Evolutionary conservation across 2,329 filamentous ascomycete species (phyloP), one percentile per base, ranked within the genome.

Genomic region (Fusarium neocosmosporiellum): DNA sequence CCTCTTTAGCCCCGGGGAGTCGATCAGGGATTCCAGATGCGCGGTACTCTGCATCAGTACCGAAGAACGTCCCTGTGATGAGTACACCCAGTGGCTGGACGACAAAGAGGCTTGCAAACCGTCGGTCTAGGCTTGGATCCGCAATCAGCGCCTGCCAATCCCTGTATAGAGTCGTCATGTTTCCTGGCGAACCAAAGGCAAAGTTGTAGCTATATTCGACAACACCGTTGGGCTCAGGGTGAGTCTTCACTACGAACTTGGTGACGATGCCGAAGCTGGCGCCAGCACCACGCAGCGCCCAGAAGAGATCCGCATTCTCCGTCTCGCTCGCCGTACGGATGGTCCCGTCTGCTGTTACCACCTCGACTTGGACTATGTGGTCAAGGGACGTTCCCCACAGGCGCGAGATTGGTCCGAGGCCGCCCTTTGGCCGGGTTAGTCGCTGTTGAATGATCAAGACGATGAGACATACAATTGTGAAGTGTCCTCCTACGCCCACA

Each of bases 31-130:
- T 89, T 0, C 87, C 87, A 0, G 85, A 83, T 3, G 83, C 84
- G 5, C 86, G 75, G 74, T 86, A 92, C 75, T 92, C 89, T 0
- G 81, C 83, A 50, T 86, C 80, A 0, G 87, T 87, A 11, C 90
- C 90, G 74, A 90, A 92, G 74, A 89, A 92, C 0, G 87, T 90
- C 3, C 88, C 90, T 0, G 87, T 88, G 71, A 92, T 87, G 66
- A 90, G 77, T 62, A 85, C 85, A 1, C 88, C 88, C 0, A 87
- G 79, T 24, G 87, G 85, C 36, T 88, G 83, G 50, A 89, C 81
- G 36, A 89, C 83, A 61, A 92, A 87, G 60, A 89, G 84, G 7
- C 85, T 87, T 4, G 88, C 86, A 73, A 92, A 90, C 20, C 89
- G 87, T 43, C 88, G 85, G 70, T 90, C 88, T 5, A 92, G 83